Conservation (phyloP, 495 filamentous ascomycete genomes). For the Coniosporium apollinis region DNA sequence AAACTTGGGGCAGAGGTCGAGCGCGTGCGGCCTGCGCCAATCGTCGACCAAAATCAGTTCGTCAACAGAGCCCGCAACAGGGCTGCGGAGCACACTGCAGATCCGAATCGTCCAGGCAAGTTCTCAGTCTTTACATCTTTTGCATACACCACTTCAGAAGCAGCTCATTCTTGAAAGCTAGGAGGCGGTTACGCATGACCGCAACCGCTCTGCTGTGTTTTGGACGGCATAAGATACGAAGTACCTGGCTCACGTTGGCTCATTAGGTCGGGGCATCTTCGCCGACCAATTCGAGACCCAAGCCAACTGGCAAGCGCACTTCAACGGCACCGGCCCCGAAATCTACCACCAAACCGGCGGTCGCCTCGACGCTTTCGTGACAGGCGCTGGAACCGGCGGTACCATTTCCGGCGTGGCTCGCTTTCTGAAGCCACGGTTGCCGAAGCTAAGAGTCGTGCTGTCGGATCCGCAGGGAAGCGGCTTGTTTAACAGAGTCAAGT, state of each 20-base stretch:
- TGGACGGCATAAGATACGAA: too few species aligned
- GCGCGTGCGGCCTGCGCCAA: slow-evolving; percentile 76
- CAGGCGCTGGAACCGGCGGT: slow-evolving; percentile 90
- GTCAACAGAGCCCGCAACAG: slow-evolving; percentile 80
- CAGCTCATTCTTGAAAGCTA: too few species aligned
- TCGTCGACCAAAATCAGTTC: slow-evolving; percentile 79
- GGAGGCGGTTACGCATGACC: too few species aligned
- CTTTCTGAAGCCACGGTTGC: slow-evolving; percentile 57
- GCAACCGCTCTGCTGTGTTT: too few species aligned
- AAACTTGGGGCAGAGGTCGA: slow-evolving; percentile 85
- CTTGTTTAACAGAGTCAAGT: slow-evolving; percentile 73
- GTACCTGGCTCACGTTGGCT: too few species aligned
- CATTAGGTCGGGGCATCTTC: slow-evolving; percentile 77
- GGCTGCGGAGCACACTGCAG: slow-evolving; percentile 50
- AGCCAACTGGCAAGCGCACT: slow-evolving; percentile 77
- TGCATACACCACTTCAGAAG: too few species aligned
- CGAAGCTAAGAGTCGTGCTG: slow-evolving; percentile 54
- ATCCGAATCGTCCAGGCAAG: slow-evolving; percentile 28
- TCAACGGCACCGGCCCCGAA: slow-evolving; percentile 71
- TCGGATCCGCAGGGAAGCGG: slow-evolving; percentile 93
- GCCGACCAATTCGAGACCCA: slow-evolving; percentile 90
- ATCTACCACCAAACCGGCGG: slow-evolving; percentile 66
- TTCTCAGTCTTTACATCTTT: too few species aligned
- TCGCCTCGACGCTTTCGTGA: slow-evolving; percentile 71
- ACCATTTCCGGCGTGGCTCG: slow-evolving; percentile 77